Evolutionary conservation across 768 basidiomycete genomes (phyloP), one percentile per base, ranked within the genome.

Genomic region (Suillus alpinus): DNA sequence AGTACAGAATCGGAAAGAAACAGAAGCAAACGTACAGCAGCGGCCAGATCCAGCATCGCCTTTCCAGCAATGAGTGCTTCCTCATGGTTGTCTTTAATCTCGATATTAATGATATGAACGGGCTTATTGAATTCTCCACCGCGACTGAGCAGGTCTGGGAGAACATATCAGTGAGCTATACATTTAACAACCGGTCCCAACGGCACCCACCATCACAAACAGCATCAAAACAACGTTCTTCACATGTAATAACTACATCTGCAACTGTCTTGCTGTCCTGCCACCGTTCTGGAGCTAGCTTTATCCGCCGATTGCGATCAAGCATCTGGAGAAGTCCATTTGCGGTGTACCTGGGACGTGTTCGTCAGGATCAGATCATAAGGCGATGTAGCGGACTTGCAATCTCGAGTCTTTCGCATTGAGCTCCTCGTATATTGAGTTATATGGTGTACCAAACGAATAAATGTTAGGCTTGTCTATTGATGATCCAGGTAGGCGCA

Each of bases 31-130:
- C 93, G 77, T 69, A 97, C 96, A 58, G 95, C 90, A 52, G 86
- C 80, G 8, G 94, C 94, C 23, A 99, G 79, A 68, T 96, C 95
- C 32, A 98, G 79, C 71, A 98, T 95, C 2, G 96, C 95, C 73
- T 88, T 92, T 18, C 97, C 96, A 29, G 97, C 97, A 65, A 98
- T 94, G 51, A 91, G 80, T 0, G 97, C 97, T 75, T 99, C 97
- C 80, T 98, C 97, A 67, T 98, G 95, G 70, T 97, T 98, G 76
- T 99, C 97, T 78, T 92, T 97, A 76, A 98, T 98, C 71, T 99
- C 97, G 62, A 98, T 85, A 75, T 99, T 99, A 69, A 99, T 92
- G 46, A 99, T 74, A 74, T 99, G 97, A 18, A 98, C 94, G 2
- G 95, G 91, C 62, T 88, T 88, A 77, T 94, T 98, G 69, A 87